phyloP scores from a whole-genome alignment of 108 stramenopile genomes.

The Phaeodactylum tricornutum region DNA sequence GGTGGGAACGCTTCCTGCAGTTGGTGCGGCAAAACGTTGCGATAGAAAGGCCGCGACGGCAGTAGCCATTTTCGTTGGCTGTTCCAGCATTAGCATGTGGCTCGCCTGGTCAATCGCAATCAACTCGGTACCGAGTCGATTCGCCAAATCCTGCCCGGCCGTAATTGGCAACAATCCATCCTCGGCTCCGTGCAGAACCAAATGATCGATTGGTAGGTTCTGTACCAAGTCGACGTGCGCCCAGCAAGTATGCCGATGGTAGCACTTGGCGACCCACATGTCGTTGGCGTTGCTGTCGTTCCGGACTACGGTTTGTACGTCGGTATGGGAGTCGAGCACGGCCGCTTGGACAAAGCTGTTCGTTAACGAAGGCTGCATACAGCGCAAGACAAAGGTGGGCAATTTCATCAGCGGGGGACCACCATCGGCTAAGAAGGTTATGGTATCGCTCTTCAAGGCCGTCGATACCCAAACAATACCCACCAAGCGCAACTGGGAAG shows the following conservation, averaged over 20 bases:
- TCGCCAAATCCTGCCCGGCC: constrained; percentile 1
- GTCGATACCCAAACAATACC: neutral
- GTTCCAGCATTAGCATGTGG: constrained; percentile 13
- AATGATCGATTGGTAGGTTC: neutral
- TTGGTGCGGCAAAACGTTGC: too few species aligned
- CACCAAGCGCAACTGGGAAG: neutral
- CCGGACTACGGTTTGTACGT: neutral
- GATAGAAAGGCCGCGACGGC: too few species aligned
- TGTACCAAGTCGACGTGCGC: neutral
- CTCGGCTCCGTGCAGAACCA: constrained; percentile 10
- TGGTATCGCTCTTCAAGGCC: neutral
- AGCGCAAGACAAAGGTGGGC: constrained; percentile 8
- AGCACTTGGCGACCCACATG: constrained; percentile 4
- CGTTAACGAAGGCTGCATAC: constrained; percentile 3
- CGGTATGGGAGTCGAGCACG: neutral
- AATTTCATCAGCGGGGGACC: constrained; percentile 9
- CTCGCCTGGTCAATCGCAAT: constrained; percentile 4
- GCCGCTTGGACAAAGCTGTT: constrained; percentile 8
- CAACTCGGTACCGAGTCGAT: neutral
- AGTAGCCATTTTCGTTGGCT: constrained; percentile 6
- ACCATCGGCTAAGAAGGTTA: constrained; percentile 2
- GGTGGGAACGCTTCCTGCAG: too few species aligned
- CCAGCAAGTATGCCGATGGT: constrained; percentile 6
- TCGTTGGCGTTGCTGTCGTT: constrained; percentile 3
- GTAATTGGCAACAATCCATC: constrained; percentile 6